A percentile compares a stretch with the other conserved stretches of the same genome.
phyloP scores from a whole-genome alignment of 2,329 filamentous ascomycete species.

The Alternaria postmessia region DNA sequence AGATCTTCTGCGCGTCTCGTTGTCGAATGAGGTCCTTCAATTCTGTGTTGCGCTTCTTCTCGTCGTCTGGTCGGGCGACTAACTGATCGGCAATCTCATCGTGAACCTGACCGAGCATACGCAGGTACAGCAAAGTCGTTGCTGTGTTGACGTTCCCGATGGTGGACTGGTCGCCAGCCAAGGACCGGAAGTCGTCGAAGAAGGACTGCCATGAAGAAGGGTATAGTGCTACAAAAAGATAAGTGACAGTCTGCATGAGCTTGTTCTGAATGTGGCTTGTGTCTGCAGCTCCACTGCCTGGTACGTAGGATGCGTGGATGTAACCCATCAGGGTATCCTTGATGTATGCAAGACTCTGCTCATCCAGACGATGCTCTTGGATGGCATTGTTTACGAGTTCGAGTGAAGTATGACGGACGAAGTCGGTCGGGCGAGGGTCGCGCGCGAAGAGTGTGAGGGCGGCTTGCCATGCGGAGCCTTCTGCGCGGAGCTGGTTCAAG shows the following conservation, averaged over 20 bases:
- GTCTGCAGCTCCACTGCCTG: slow-evolving; percentile 69
- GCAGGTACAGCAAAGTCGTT: slow-evolving; percentile 86
- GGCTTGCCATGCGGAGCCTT: slow-evolving; percentile 88
- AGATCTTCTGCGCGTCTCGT: slow-evolving; percentile 88
- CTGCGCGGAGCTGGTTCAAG: slow-evolving; percentile 76
- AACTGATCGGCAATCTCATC: slow-evolving; percentile 97
- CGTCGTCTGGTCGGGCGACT: slow-evolving; percentile 76
- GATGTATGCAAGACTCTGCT: slow-evolving; percentile 74
- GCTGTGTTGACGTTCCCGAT: slow-evolving; percentile 71
- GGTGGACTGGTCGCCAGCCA: slow-evolving; percentile 71
- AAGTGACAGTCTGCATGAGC: slow-evolving; percentile 93
- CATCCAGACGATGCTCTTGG: slow-evolving; percentile 78
- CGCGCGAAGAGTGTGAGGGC: slow-evolving; percentile 87
- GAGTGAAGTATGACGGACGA: slow-evolving; percentile 86
- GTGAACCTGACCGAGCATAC: slow-evolving; percentile 87
- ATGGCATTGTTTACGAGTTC: slow-evolving; percentile 94
- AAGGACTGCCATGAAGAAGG: slow-evolving; percentile 86
- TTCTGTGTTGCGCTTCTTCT: slow-evolving; percentile 85
- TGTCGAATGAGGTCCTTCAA: slow-evolving; percentile 90
- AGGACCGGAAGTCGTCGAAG: slow-evolving; percentile 84
- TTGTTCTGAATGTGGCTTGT: slow-evolving; percentile 89
- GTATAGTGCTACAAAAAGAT: slow-evolving; percentile 89
- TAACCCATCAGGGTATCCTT: slow-evolving; percentile 85
- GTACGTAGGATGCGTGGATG: slow-evolving; percentile 76
- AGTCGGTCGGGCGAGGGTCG: slow-evolving; percentile 76